These are phyloP conservation scores for Amanita pseudoporphyria DNA, from an alignment of 768 basidiomycete species.

Conservation along the genomic window DNA sequence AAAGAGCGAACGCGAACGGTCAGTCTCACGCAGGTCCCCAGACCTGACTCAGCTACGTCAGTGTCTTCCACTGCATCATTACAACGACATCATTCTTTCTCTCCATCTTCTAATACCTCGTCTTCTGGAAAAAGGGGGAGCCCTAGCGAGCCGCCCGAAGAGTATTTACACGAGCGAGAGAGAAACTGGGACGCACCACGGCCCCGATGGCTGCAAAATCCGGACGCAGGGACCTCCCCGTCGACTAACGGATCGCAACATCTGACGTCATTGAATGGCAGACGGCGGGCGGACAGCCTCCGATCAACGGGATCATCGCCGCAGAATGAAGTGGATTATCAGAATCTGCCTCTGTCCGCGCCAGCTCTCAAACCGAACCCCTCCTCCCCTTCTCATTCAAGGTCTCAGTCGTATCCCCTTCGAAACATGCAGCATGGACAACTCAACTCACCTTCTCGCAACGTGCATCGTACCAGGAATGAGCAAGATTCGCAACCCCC, in stretches of 20 bases:
- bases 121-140: constrained; percentile 21
- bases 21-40: constrained; percentile 3
- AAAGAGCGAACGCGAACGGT: constrained; percentile 1
- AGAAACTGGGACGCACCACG: constrained; percentile 66
- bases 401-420: neutral
- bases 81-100: constrained; percentile 24
- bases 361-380: neutral
- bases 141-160: constrained; percentile 21
- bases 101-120: constrained; percentile 25
- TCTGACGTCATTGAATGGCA: constrained; percentile 7
- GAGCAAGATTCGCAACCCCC: neutral
- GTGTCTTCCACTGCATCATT: constrained; percentile 8
- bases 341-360: too few species aligned
- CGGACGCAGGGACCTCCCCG: neutral
- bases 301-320: neutral
- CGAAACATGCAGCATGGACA: neutral
- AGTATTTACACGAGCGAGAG: constrained; percentile 36
- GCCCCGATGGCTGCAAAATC: constrained; percentile 35
- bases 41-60: constrained; percentile 9
- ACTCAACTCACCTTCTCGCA: neutral
- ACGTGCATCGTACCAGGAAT: neutral
- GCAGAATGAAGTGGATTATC: neutral
- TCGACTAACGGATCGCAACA: neutral
- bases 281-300: neutral
- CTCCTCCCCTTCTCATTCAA: neutral